Evolutionary conservation across 2,329 filamentous ascomycete genomes (phyloP), one percentile per base, ranked within the genome.

Genomic region (Dothiorella sarmentorum): DNA sequence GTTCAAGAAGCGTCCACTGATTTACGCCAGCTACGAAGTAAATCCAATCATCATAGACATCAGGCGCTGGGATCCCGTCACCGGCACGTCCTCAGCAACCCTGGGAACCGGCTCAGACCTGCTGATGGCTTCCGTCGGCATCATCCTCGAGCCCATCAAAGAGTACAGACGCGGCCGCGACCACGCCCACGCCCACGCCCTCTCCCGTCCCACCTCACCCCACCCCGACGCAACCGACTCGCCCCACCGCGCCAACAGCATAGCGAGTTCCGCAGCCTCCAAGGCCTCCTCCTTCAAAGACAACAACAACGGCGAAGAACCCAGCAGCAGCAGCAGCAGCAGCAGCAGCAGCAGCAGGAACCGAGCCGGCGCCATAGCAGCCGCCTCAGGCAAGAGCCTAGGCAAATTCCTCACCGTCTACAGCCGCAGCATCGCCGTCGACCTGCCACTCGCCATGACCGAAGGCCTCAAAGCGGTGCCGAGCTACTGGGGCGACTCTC

Each of bases 61-160:
- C 38, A 60, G 62, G 1, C 66, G 74, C 17, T 76, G 86, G 7
- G 87, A 89, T 66, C 87, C 87, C 0, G 73, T 90, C n/a, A 88
- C 85, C 1, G 85, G 85, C 3, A 75, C 82, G 4, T 79, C 80
- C 2, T 82, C 83, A 3, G 85, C 85, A 0, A 62, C 86, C 4
- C 75, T 81, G 18, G 77, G 78, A 6, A 81, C 80, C 0, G 68
- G 85, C 1, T 78, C 79, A 1, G 78, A 81, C 17, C 76, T 85
- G 4, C 80, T 84, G 22, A 75, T 77, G 22, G 85, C 86, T 0
- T 71, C 87, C 13, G 83, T 80, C 1, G 79, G 82, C 59, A 81
- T 88, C 5, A 84, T 69, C 11, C 10, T 57, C 29, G 43, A 47
- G 17, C 53, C 53, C 3, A 29, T 22, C 20, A 17, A 47, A 22